Percentiles rank a stretch among this genome's conserved stretches.
These are phyloP conservation scores for Chaetomiaceae sp. DNA, from an alignment of 2,329 filamentous ascomycete species.

Conservation along the genomic window DNA sequence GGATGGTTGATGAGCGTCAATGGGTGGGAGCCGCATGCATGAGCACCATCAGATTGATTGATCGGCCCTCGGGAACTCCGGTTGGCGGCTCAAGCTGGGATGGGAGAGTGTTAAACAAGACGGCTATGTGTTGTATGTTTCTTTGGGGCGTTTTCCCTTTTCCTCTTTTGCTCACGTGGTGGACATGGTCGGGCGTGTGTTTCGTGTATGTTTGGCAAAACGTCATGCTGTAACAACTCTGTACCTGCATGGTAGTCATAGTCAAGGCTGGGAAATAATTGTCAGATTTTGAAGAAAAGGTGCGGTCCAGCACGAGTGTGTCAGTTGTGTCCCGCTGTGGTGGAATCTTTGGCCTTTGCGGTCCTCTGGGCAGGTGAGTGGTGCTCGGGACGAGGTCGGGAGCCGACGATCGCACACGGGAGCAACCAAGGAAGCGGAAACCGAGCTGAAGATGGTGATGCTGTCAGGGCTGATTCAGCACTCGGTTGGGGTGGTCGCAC, in stretches of 20 bases:
- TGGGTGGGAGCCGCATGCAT: conserved; percentile 10
- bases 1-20: conserved; percentile 7
- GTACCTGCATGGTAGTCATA: neutral
- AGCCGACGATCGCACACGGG: conserved; percentile 25
- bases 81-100: conserved; percentile 11
- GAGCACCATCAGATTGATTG: conserved; percentile 22
- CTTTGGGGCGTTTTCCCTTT: conserved; percentile 2
- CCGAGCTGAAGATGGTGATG: conserved; percentile 4
- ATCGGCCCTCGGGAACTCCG: conserved; percentile 20
- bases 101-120: neutral
- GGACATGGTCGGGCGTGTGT: neutral
- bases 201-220: neutral
- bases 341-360: neutral
- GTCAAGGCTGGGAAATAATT: neutral
- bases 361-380: neutral
- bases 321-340: neutral
- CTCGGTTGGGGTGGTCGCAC: conserved; percentile 16
- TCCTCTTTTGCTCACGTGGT: neutral
- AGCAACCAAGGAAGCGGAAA: conserved; percentile 20
- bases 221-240: conserved; percentile 2
- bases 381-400: conserved; percentile 15
- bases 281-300: neutral
- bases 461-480: conserved; percentile 26
- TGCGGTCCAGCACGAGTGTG: neutral
- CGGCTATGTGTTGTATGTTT: neutral